A percentile compares a stretch with the other conserved stretches of the same genome.
phyloP scores from a whole-genome alignment of 2,329 filamentous ascomycete species.

The Lecanicillium sp. region DNA sequence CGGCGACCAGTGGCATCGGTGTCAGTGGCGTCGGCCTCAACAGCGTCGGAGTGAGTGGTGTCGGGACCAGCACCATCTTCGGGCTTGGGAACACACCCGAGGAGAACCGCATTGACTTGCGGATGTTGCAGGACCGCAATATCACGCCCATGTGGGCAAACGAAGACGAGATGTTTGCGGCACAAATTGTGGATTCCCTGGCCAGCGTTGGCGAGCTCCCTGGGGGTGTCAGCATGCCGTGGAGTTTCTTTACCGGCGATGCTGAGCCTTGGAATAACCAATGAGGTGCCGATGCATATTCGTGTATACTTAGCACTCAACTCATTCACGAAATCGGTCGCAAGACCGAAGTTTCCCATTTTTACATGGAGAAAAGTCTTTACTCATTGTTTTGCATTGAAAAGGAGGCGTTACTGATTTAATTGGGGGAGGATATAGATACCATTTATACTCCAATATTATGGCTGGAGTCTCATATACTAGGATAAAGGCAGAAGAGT shows the following conservation, averaged over 20 bases:
- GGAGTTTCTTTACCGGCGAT: slow-evolving; percentile 25
- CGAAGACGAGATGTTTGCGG: slow-evolving; percentile 26
- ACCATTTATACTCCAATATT: too few species aligned
- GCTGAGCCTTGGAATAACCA: not conserved
- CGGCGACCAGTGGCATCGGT: too few species aligned
- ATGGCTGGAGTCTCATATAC: too few species aligned
- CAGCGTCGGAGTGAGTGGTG: not conserved
- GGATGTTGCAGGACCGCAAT: slow-evolving; percentile 28
- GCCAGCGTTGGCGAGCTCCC: slow-evolving; percentile 18
- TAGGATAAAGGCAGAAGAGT: too few species aligned
- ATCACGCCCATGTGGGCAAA: slow-evolving; percentile 26
- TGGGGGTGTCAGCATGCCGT: slow-evolving; percentile 21
- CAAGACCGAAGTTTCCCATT: too few species aligned
- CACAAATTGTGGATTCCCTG: slow-evolving; percentile 24
- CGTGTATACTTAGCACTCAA: too few species aligned
- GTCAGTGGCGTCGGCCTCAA: not conserved
- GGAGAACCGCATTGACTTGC: slow-evolving; percentile 30
- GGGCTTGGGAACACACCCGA: slow-evolving; percentile 30
- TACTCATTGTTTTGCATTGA: not conserved
- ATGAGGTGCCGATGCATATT: too few species aligned
- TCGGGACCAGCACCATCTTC: slow-evolving; percentile 2
- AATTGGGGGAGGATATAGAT: too few species aligned
- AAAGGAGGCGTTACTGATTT: too few species aligned
- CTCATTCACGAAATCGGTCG: too few species aligned
- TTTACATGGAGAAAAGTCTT: too few species aligned